Conservation (phyloP, 768 basidiomycete genomes). For the Xerocomellus intermedius region DNA sequence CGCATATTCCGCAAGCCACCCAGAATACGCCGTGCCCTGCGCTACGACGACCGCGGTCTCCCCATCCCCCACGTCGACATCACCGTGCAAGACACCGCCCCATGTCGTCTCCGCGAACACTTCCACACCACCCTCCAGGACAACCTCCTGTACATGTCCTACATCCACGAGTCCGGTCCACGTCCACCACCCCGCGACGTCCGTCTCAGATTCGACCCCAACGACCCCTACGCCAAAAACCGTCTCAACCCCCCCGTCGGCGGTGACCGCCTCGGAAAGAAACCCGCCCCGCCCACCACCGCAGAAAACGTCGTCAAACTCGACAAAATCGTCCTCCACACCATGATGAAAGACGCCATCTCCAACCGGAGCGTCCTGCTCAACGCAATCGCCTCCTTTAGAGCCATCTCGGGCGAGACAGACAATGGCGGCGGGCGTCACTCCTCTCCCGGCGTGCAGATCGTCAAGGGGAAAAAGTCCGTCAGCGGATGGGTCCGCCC, state of each 20-base stretch:
- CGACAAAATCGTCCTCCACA: slow-evolving; percentile 83
- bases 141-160: slow-evolving; percentile 93
- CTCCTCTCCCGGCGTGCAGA: slow-evolving; percentile 71
- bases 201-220: slow-evolving; percentile 68
- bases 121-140: slow-evolving; percentile 81
- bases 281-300: slow-evolving; percentile 63
- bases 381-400: slow-evolving; percentile 83
- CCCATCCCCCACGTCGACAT: slow-evolving; percentile 72
- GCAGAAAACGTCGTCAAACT: slow-evolving; percentile 70
- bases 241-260: slow-evolving; percentile 75
- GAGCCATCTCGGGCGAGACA: slow-evolving; percentile 84
- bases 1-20: slow-evolving; percentile 57
- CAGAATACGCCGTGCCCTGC: slow-evolving; percentile 42
- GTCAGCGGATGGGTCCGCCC: slow-evolving; percentile 82
- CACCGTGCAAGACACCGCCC: slow-evolving; percentile 65
- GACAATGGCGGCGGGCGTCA: slow-evolving; percentile 69
- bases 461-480: slow-evolving; percentile 66
- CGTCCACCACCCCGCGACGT: slow-evolving; percentile 55
- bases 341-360: slow-evolving; percentile 80
- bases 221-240: slow-evolving; percentile 80
- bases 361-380: slow-evolving; percentile 70
- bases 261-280: slow-evolving; percentile 64
- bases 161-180: slow-evolving; percentile 67
- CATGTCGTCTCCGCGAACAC: slow-evolving; percentile 77
- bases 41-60: slow-evolving; percentile 53